Base-by-base conservation (phyloP, 2,329 filamentous ascomycete species). In the Fusarium sp. region DNA sequence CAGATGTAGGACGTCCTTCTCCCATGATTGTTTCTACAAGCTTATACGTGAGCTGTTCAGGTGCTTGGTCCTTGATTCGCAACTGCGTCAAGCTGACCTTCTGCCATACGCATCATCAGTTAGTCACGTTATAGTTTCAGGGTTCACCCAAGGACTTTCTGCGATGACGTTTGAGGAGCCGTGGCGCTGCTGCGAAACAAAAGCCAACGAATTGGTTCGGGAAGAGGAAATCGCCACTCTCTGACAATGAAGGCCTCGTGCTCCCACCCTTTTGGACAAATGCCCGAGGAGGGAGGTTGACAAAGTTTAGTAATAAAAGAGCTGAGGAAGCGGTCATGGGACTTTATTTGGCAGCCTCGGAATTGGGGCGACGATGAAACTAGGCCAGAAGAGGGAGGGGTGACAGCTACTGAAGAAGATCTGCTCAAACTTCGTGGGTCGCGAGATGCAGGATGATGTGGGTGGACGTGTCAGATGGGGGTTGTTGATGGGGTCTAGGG, bases 291-390 rank as follows among this genome's bases (percentile, higher is more conserved):
- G 16, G 39, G 52, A 60, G 43, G 37, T 51, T 30, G 47, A 51
- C 52, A 67, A 43, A 66, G 62, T 52, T 58, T 51, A 39, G 28
- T 40, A 16, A 34, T 11, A 39, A 28, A 39, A 39, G 39, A 41
- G n/a, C 44, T 51, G 31, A 30, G 15, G 52, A 46, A 46, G 50
- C 39, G 62, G 67, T 71, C 67, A 70, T 67, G 54, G 54, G 67
- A 55, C 63, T 52, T 31, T 48, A 48, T 28, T 31, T 60, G 59
- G 46, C 59, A 64, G 51, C 30, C 59, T 56, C 18, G 39, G 27
- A 30, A 28, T 18, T 47, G 39, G 41, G 53, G 47, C 53, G 40
- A 40, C 31, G 47, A 71, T 58, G 62, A 54, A 50, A 41, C 46
- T 34, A 66, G 50, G 68, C 59, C 63, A 46, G 59, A 70, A 57